These are phyloP conservation scores for Angophora floribunda DNA, from an alignment of 345 rosid genomes.

Conservation along the genomic window DNA sequence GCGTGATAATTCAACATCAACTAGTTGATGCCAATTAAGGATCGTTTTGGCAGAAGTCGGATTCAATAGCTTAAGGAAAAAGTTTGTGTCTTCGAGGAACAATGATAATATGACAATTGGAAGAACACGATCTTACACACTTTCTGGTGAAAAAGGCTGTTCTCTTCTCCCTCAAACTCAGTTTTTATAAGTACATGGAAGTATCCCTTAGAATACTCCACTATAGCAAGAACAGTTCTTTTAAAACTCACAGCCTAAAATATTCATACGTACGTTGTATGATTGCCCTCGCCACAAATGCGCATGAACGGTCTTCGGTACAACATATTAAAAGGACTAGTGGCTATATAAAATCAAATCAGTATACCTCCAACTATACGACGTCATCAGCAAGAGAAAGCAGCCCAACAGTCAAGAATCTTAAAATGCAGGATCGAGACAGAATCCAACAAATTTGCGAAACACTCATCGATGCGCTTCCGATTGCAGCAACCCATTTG, in stretches of 20 bases:
- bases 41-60: background rate
- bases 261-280: background rate
- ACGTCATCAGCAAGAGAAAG: background rate
- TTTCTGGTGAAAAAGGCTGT: background rate
- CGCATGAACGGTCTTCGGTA: background rate
- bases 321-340: background rate
- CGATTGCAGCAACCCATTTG: background rate
- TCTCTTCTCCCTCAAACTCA: background rate
- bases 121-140: background rate
- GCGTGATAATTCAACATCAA: background rate
- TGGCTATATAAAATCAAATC: background rate
- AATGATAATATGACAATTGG: background rate
- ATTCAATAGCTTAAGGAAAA: background rate
- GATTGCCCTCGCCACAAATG: background rate
- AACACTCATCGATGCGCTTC: background rate
- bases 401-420: background rate
- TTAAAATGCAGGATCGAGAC: background rate
- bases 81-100: background rate
- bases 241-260: background rate
- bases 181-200: background rate
- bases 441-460: background rate
- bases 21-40: background rate
- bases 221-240: background rate
- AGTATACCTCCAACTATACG: background rate
- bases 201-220: background rate